Base-by-base conservation (phyloP, 139 green algal genomes). In the Chlamydomonas schloesseri region DNA sequence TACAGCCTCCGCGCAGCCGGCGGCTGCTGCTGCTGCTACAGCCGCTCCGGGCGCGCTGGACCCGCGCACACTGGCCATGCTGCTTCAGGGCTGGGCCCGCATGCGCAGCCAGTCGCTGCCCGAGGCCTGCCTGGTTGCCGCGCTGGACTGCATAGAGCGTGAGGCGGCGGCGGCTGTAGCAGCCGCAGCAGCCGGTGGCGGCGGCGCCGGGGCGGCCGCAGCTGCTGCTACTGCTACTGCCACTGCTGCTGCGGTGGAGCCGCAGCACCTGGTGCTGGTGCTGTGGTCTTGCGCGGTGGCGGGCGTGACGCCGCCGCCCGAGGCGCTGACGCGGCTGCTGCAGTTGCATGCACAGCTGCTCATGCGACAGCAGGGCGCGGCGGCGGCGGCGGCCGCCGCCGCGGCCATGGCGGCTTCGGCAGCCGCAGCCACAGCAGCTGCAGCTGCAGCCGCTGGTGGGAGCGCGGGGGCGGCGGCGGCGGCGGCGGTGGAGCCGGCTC, bases 211-310 rank as follows among this genome's bases (percentile, higher is more conserved):
- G 2, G 20, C 55, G 5, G 55, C 55, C 2, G 10, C 5, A 26
- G 55, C 21, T 2, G 55, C 55, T 6, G 55, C 20, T n/a, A n/a
- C n/a, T 28, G 55, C 18, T 26, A 2, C 55, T 23, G 55, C 55
- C 2, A 26, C 5, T 6, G 55, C 21, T 2, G 55, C 55, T 6
- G 55, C 20, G 55, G 26, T 72, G 10, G 58, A 34, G 10, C 62
- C 77, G 29, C 77, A 73, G 77, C 77, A 83, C 62, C 42, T 83
- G 13, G 60, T 46, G 60, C 46, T 83, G 29, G 77, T 50, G 62
- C 77, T 83, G 20, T 83, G 77, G 77, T 83, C 62, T 4, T 83
- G 77, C 37, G 77, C 77, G 26, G 42, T 73, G 18, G 47, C 68
- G 62, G 37, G 37, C 3, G n/a, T 31, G 29, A 26, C 21, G 37